Evolutionary conservation across 2,329 filamentous ascomycete species (phyloP), one percentile per base, ranked within the genome.

Genomic region (Diaporthe destruens): DNA sequence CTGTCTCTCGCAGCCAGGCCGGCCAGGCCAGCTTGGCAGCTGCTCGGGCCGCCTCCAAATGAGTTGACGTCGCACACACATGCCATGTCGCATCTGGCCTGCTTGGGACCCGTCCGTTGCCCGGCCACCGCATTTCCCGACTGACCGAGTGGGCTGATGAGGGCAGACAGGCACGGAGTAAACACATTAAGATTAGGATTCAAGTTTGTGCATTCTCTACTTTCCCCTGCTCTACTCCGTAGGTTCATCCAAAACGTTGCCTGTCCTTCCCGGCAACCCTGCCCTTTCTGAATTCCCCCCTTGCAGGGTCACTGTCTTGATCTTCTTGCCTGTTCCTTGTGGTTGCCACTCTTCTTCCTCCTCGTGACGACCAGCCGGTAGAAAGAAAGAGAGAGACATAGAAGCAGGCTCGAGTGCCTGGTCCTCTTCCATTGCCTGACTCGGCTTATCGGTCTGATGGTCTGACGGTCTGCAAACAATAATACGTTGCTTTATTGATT

Each of bases 121-220:
- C 72, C 59, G 63, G 72, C 72, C 72, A 74, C 66, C 67, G 44
- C 25, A 51, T 74, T 74, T 72, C 61, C 55, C n/a, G 42, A n/a
- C 55, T 29, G 56, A 29, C 25, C 29, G 34, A 32, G 14, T 44
- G 56, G 23, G 55, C 20, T 39, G 25, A 39, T 18, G 49, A 42
- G 34, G 59, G 32, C 44, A 20, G 44, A 20, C 29, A 8, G 68
- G 39, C n/a, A n/a, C n/a, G n/a, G n/a, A n/a, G n/a, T 42, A 42
- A 5, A 16, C 12, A 51, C 47, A 49, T 20, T 49, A n/a, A 51
- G 55, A 29, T 70, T 61, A 47, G 42, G 12, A 61, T n/a, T 61
- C 23, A n/a, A n/a, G 44, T 59, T 63, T 71, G 69, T 53, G 67
- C 29, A 29, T 53, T 34, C 25, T 55, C 42, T 44, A 42, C 25